Conservation (phyloP, 2,329 filamentous ascomycete species). For the Botrytis cinerea region DNA sequence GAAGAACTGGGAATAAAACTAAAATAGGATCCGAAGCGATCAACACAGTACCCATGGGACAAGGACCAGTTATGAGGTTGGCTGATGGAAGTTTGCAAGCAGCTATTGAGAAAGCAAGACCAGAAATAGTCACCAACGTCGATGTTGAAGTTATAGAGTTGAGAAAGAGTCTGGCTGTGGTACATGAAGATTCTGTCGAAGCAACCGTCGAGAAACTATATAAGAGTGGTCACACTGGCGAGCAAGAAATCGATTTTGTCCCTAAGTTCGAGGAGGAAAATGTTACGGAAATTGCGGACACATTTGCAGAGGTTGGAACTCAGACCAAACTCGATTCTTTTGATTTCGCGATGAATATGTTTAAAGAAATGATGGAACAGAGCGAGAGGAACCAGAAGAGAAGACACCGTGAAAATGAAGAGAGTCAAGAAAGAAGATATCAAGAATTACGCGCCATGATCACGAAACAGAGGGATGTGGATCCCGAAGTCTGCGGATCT, state of each 20-base stretch:
- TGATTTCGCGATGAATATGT: background rate
- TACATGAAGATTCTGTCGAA: background rate
- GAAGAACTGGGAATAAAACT: background rate
- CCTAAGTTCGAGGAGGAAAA: background rate
- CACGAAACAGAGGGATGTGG: background rate
- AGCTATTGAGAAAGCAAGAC: background rate
- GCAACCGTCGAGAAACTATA: rapidly evolving
- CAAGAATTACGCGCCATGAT: background rate
- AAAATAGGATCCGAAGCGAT: background rate
- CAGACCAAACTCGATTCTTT: background rate
- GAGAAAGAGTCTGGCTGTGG: background rate
- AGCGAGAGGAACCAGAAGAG: background rate
- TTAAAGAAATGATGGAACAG: background rate
- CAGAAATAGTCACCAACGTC: rapidly evolving
- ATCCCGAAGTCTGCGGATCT: rapidly evolving
- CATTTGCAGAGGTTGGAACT: background rate
- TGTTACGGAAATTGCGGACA: background rate
- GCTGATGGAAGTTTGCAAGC: background rate
- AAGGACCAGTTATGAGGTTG: background rate
- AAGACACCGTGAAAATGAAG: background rate
- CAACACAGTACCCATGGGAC: background rate
- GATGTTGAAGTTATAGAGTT: background rate
- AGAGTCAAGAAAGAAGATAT: background rate
- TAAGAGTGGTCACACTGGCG: background rate
- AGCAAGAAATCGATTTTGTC: background rate